phyloP scores from a whole-genome alignment of 2,329 filamentous ascomycete species.

The Diaporthe eres region DNA sequence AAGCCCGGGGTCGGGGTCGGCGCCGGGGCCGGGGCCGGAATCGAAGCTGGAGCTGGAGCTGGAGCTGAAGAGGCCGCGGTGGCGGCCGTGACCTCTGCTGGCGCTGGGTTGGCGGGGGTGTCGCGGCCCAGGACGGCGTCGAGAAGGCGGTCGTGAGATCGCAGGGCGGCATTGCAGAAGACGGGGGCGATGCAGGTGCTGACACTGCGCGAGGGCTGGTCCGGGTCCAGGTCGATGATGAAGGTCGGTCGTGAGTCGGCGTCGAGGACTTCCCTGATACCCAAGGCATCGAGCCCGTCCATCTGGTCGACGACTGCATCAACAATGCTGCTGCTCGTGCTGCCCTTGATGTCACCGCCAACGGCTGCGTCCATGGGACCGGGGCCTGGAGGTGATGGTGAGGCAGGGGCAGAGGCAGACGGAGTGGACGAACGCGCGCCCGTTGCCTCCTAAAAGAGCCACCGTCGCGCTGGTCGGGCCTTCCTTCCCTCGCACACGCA shows the following conservation, averaged over 20 bases:
- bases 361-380: constrained; percentile 32
- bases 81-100: background rate
- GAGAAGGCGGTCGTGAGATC: constrained; percentile 51
- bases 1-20: background rate
- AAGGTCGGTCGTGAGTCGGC: constrained; percentile 56
- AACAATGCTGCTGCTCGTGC: background rate
- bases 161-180: constrained; percentile 54
- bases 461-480: constrained; percentile 17
- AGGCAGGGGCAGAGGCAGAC: background rate
- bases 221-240: constrained; percentile 55
- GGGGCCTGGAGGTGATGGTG: background rate
- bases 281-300: constrained; percentile 44
- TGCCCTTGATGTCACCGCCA: background rate
- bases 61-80: background rate
- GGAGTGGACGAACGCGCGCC: background rate
- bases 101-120: too few relatives aligned
- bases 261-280: constrained; percentile 51
- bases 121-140: constrained; percentile 47
- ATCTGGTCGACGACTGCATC: constrained; percentile 38
- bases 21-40: background rate
- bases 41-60: too few relatives aligned
- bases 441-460: constrained; percentile 33
- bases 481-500: background rate
- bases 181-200: constrained; percentile 49
- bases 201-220: constrained; percentile 45